Percentiles rank a stretch among this genome's conserved stretches.
Evolutionary conservation across 345 rosid genomes (phyloP).

Genomic region (Anastatica hierochuntica): DNA sequence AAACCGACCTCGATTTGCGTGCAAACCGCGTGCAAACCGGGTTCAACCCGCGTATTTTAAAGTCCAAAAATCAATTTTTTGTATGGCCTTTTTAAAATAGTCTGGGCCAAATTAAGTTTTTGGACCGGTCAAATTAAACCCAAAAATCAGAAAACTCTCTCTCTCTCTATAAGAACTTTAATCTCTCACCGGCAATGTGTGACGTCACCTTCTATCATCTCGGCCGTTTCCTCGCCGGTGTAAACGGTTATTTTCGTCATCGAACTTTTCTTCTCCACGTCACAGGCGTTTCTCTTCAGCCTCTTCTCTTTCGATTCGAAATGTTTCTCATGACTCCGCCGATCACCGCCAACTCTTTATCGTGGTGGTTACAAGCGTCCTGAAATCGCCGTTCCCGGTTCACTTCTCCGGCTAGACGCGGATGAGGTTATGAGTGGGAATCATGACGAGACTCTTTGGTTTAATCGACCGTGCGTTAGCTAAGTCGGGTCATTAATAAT

Average conservation of each 20-base stretch:
- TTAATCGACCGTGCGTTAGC: conserved; percentile 63
- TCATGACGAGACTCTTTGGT: conserved; percentile 35
- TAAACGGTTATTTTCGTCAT: conserved; percentile 1
- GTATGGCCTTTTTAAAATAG: no score
- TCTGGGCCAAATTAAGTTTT: no score
- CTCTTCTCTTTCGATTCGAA: conserved; percentile 32
- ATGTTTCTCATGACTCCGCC: conserved; percentile 22
- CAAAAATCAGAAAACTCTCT: neutral
- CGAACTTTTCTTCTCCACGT: conserved; percentile 8
- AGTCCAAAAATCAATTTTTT: no score
- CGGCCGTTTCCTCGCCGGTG: conserved; percentile 4
- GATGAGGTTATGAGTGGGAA: conserved; percentile 42
- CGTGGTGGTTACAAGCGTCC: conserved; percentile 95
- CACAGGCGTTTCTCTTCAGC: conserved; percentile 20
- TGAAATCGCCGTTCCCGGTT: conserved; percentile 61
- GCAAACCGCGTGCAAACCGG: no score
- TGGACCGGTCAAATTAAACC: no score
- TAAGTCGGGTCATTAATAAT: conserved; percentile 61
- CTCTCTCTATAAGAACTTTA: conserved; percentile 16
- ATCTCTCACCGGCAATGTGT: conserved; percentile 18
- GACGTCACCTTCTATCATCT: conserved; percentile 24
- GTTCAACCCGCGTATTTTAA: no score
- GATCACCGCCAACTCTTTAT: conserved; percentile 58
- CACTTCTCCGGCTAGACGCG: conserved; percentile 55
- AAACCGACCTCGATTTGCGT: no score